These are phyloP conservation scores for Solanum sejunctum DNA, from an alignment of 257 asterid species.

Conservation along the genomic window DNA sequence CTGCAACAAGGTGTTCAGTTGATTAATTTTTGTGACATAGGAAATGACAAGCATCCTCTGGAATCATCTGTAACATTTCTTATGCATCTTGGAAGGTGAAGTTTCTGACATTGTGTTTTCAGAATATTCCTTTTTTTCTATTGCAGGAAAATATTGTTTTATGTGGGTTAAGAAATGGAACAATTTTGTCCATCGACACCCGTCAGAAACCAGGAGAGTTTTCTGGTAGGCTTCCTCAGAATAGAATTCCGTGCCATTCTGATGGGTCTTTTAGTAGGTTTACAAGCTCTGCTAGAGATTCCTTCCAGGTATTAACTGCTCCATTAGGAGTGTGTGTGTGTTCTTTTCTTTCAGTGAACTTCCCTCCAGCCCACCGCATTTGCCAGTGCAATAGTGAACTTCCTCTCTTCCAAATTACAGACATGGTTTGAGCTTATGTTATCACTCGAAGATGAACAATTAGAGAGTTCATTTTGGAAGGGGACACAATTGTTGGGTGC, in stretches of 20 bases:
- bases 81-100: neutral
- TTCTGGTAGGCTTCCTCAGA: slow-evolving; percentile 9
- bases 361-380: neutral
- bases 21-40: neutral
- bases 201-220: slow-evolving; percentile 57
- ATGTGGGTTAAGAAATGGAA: slow-evolving; percentile 89
- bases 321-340: neutral
- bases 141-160: slow-evolving; percentile 51
- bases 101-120: neutral
- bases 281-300: slow-evolving; percentile 3
- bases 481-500: neutral
- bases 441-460: neutral
- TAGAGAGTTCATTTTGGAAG: neutral
- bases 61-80: neutral
- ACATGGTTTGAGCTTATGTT: neutral
- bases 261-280: slow-evolving; percentile 1
- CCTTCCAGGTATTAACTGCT: slow-evolving; percentile 7
- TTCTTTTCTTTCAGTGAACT: neutral
- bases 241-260: neutral
- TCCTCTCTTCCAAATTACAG: neutral
- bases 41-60: neutral
- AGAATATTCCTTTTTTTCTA: neutral
- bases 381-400: neutral
- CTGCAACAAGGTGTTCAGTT: neutral
- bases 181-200: slow-evolving; percentile 55